Base-by-base conservation (phyloP, 495 filamentous ascomycete genomes). In the Sabuloglossum arenarium region DNA sequence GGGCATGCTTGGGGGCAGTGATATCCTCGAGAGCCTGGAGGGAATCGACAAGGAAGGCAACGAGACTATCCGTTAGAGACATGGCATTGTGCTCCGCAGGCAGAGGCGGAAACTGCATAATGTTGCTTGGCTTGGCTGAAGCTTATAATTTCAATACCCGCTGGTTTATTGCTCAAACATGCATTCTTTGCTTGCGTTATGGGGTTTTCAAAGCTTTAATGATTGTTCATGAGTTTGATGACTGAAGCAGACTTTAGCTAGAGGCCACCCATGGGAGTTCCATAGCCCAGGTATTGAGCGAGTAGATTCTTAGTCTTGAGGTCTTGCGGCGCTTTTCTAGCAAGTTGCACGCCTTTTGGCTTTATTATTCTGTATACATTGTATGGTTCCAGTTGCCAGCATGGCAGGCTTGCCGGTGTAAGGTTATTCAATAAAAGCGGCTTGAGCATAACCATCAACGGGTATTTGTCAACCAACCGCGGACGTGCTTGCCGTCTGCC, bases 21-120 rank as follows among this genome's bases (percentile, higher is more conserved):
- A 82, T 63, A 94, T 98, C 59, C 74, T 98, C 14, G 88, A 96
- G 66, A 75, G 77, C 14, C 67, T 90, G 46, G 84, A 93, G 66
- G 88, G 87, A 8, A 85, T 91, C 62, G 86, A 94, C 62, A 82
- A 80, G 63, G 82, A 84, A 50, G 82, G 81, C 5, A 58, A 60
- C 57, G 73, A 74, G 46, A 67, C 76, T 46, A 79, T 80, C 65
- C 70, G 76, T 34, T 80, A 58, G 34, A n/a, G 56, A 54, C n/a
- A 24, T 24, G 23, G 11, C 5, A 14, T 14, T 43, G 23, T n/a
- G 3, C 16, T 28, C 16, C 12, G 16, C 3, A 4, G 16, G 5
- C 4, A 19, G 5, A 2, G 28, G 11, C 1, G 6, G 24, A 51
- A 19, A 30, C 23, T 29, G 47, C 21, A 8, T 51, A 29, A 23